Evolutionary conservation across 805 yeast species (phyloP).

Genomic region (Metschnikowia borealis): DNA sequence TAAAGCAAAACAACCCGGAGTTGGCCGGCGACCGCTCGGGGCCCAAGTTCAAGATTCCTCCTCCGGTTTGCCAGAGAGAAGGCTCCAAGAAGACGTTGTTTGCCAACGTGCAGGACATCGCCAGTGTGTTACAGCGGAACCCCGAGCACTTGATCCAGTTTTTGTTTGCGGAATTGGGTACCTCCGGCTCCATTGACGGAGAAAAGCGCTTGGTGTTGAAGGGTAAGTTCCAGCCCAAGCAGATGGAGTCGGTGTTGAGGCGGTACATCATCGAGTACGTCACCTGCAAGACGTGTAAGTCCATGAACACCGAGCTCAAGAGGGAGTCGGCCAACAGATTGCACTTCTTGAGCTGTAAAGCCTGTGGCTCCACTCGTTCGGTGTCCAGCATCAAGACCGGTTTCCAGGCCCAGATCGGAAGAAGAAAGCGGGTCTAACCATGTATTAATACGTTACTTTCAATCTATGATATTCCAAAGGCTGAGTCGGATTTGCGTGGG

Average conservation of each 20-base stretch:
- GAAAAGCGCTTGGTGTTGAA: slow-evolving; percentile 93
- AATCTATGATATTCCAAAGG: background rate
- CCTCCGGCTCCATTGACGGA: slow-evolving; percentile 98
- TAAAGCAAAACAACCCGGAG: slow-evolving; percentile 94
- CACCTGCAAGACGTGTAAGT: slow-evolving; percentile 97
- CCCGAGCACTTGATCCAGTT: slow-evolving; percentile 97
- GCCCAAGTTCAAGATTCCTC: slow-evolving; percentile 92
- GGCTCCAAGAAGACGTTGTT: slow-evolving; percentile 95
- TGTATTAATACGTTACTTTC: background rate
- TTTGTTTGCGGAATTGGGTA: slow-evolving; percentile 97
- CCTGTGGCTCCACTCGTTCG: slow-evolving; percentile 96
- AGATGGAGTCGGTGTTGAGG: slow-evolving; percentile 93
- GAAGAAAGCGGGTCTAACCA: slow-evolving; percentile 61
- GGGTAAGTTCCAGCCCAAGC: slow-evolving; percentile 98
- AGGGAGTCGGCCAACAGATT: slow-evolving; percentile 95
- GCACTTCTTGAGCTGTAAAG: slow-evolving; percentile 95
- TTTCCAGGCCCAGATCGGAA: slow-evolving; percentile 97
- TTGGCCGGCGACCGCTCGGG: slow-evolving; percentile 95
- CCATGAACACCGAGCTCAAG: slow-evolving; percentile 91
- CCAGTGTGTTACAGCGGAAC: slow-evolving; percentile 90
- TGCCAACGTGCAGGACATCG: slow-evolving; percentile 91
- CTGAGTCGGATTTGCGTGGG: no score
- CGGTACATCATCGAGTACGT: slow-evolving; percentile 96
- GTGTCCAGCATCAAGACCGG: slow-evolving; percentile 98
- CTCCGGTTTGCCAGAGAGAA: slow-evolving; percentile 95